phyloP scores from a whole-genome alignment of 495 filamentous ascomycete species.

The Peziza echinospora region DNA sequence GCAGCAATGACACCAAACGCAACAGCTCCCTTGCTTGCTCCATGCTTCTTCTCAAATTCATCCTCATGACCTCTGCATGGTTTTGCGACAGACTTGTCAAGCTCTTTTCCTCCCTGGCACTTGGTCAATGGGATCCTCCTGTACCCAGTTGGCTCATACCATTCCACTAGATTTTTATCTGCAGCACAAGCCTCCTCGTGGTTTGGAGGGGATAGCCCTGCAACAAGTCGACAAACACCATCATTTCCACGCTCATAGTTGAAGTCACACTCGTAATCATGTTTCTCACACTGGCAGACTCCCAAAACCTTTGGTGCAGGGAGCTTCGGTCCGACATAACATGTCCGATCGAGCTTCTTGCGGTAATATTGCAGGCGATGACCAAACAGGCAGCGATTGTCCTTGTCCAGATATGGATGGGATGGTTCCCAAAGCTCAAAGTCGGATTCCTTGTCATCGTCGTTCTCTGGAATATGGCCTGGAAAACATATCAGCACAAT shows the following conservation, averaged over 20 bases:
- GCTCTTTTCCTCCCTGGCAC: conserved; percentile 47
- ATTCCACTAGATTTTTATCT: conserved; percentile 45
- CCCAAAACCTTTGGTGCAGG: conserved; percentile 43
- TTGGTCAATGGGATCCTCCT: conserved; percentile 78
- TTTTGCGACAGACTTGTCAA: conserved; percentile 37
- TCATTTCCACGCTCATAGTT: conserved; percentile 66
- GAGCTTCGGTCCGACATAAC: conserved; percentile 55
- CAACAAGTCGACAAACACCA: conserved; percentile 52
- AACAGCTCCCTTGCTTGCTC: conserved; percentile 48
- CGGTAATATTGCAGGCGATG: conserved; percentile 77
- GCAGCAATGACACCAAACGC: conserved; percentile 71
- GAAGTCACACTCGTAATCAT: conserved; percentile 94
- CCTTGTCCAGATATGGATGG: conserved; percentile 40
- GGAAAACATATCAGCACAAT: not conserved
- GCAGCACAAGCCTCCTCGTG: conserved; percentile 40
- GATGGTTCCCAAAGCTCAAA: conserved; percentile 69
- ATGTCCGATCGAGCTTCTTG: conserved; percentile 49
- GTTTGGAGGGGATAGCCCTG: conserved; percentile 44
- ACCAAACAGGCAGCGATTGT: conserved; percentile 72
- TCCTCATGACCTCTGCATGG: conserved; percentile 59
- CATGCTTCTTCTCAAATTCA: conserved; percentile 50
- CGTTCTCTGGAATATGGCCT: conserved; percentile 33
- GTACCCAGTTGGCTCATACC: conserved; percentile 65
- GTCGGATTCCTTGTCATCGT: conserved; percentile 38
- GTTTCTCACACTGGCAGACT: conserved; percentile 61